Conservation (phyloP, 768 basidiomycete genomes). For the Leucosporidium scottii region DNA sequence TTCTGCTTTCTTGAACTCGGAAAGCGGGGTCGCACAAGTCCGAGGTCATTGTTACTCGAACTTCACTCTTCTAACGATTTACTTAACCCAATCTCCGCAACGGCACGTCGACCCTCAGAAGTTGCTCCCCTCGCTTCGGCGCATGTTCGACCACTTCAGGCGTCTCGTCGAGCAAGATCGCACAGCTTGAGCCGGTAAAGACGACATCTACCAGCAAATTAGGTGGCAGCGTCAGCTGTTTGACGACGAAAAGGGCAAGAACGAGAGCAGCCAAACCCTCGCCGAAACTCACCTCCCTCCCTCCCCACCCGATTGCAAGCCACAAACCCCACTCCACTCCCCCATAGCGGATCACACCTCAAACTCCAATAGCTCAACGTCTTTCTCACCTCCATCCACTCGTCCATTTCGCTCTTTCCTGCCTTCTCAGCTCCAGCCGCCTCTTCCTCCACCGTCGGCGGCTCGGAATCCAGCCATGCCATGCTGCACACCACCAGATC, state of each 20-base stretch:
- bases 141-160: slow-evolving; percentile 24
- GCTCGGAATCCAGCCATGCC: slow-evolving; percentile 30
- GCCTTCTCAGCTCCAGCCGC: not conserved
- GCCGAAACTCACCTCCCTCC: slow-evolving; percentile 28
- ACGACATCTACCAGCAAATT: not conserved
- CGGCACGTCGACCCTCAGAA: slow-evolving; percentile 8
- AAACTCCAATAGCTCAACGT: slow-evolving; percentile 32
- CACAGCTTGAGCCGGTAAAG: slow-evolving; percentile 35
- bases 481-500: slow-evolving; percentile 26
- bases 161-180: slow-evolving; percentile 13
- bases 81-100: not conserved
- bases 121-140: slow-evolving; percentile 22
- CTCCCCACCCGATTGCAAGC: slow-evolving; percentile 31
- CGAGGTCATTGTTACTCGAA: no score
- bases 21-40: no score
- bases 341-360: slow-evolving; percentile 25
- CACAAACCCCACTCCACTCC: slow-evolving; percentile 22
- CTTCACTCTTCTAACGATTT: no score
- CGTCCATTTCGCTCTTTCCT: not conserved
- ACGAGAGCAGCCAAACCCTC: no score
- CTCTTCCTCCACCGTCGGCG: not conserved
- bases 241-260: no score
- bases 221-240: not conserved
- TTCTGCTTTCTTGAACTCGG: no score
- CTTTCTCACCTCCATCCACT: slow-evolving; percentile 16